Conservation (phyloP, 1,284 basidiomycete genomes). For the Naganishia sp. region DNA sequence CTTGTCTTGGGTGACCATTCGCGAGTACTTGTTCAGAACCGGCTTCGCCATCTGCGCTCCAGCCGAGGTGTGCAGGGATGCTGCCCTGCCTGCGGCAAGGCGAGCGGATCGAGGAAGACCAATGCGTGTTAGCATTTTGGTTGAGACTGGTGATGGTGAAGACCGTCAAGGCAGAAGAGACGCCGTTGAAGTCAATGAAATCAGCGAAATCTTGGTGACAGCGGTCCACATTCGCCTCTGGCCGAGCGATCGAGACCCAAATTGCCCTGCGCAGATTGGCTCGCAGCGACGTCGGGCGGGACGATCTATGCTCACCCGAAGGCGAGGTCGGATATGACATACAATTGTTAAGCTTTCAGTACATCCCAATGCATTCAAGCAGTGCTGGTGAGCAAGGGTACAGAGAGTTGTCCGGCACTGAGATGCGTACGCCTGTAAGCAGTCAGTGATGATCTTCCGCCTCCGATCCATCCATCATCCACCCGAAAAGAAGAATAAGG, state of each 20-base stretch:
- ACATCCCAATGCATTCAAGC: too few species aligned
- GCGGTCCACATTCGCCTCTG: background rate
- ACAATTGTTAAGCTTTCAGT: too few species aligned
- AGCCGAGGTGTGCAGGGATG: constrained; percentile 28
- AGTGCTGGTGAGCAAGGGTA: too few species aligned
- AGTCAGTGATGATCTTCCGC: too few species aligned
- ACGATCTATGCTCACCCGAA: background rate
- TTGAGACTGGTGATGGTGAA: background rate
- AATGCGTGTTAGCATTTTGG: constrained; percentile 16
- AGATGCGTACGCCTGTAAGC: too few species aligned
- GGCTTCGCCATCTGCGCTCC: constrained; percentile 34
- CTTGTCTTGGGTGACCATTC: constrained; percentile 81
- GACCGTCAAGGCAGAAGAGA: background rate
- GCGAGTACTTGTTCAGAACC: constrained; percentile 72
- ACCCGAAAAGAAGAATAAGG: too few species aligned
- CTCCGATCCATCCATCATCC: too few species aligned
- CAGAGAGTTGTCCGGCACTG: too few species aligned
- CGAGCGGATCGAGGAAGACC: constrained; percentile 19
- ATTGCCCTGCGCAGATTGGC: constrained; percentile 23
- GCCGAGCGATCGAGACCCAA: background rate
- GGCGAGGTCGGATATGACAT: background rate
- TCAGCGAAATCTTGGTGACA: background rate
- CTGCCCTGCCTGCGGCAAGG: constrained; percentile 7
- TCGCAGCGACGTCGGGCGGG: background rate
- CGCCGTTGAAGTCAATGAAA: background rate